Base-by-base conservation (phyloP, 1,139 yeast species). In the Lodderomyces metapsilosis region DNA sequence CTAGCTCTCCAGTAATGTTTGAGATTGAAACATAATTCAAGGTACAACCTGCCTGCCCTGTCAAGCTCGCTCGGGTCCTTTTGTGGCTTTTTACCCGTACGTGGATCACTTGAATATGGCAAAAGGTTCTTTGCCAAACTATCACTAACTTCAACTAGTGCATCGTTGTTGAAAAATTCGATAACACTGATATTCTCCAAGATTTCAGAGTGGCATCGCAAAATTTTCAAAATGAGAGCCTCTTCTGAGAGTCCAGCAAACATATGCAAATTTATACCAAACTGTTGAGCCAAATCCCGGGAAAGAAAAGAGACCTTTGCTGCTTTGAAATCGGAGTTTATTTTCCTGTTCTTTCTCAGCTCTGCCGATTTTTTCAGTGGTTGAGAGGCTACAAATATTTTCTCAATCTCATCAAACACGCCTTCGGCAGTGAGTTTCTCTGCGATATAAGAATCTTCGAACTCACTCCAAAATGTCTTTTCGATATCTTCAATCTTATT, bases 231-330 rank as follows among this genome's bases (percentile, higher is more conserved):
- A 2, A 88, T 80, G 37, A 92, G 72, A 24, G 77, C 84, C 7
- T 75, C 80, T 13, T 84, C 95, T 2, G 80, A 57, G 41, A 78
- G 55, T 46, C 68, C 71, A 3, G 88, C 76, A 65, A 82, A 88
- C 74, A 84, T 78, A 57, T 92, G 98, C 44, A 92, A 67, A 54
- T 91, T 89, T 56, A 92, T 92, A 34, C 96, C 98, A 67, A 92
- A 88, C 53, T 88, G 95, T 44, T 71, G 77, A 1, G 95, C 87
- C 47, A 89, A 64, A 53, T 91, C 96, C 44, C 95, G 67, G 2
- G 95, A 78, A 45, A 92, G 71, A 47, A 84, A 81, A 0, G 87
- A 67, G 1, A 84, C 59, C 52, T 82, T 78, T n/a, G 49, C 53
- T 3, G 50, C 46, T 40, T 75, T 68, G 40, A 47, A 5, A 48